These are phyloP conservation scores for Coemansia sp. DNA, from an alignment of 192 early-diverging fungal genomes.

Conservation along the genomic window DNA sequence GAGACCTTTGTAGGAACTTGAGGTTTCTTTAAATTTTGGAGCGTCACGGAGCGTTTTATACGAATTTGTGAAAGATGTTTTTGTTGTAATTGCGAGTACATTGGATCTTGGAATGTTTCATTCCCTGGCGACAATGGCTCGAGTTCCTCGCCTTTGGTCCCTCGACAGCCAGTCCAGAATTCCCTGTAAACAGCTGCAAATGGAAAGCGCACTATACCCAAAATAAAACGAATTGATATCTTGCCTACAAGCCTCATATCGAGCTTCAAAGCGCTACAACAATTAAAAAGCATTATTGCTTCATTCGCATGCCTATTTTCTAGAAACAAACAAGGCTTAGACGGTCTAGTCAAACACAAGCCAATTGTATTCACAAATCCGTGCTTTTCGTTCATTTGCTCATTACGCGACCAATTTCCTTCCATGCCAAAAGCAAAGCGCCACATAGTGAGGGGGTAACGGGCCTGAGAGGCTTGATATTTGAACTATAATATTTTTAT, in stretches of 20 bases:
- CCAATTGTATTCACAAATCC: no score
- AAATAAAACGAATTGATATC: not conserved
- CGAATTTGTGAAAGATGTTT: no score
- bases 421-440: not conserved
- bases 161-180: no score
- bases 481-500: not conserved
- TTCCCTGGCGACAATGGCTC: no score
- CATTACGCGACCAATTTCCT: not conserved
- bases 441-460: not conserved
- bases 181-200: not conserved
- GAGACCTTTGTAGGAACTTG: conserved; percentile 8
- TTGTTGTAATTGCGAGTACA: no score
- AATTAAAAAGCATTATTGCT: not conserved
- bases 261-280: not conserved
- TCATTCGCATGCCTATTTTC: not conserved
- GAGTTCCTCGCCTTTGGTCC: no score
- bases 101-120: no score
- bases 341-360: not conserved
- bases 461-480: not conserved
- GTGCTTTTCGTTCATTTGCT: no score
- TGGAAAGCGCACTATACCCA: conserved; percentile 1
- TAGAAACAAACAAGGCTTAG: not conserved
- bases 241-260: not conserved
- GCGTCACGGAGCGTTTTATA: not conserved
- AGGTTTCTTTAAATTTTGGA: not conserved